Evolutionary conservation across 2,329 filamentous ascomycete genomes (phyloP), one percentile per base, ranked within the genome.

Genomic region (Clarireedia homoeocarpa): DNA sequence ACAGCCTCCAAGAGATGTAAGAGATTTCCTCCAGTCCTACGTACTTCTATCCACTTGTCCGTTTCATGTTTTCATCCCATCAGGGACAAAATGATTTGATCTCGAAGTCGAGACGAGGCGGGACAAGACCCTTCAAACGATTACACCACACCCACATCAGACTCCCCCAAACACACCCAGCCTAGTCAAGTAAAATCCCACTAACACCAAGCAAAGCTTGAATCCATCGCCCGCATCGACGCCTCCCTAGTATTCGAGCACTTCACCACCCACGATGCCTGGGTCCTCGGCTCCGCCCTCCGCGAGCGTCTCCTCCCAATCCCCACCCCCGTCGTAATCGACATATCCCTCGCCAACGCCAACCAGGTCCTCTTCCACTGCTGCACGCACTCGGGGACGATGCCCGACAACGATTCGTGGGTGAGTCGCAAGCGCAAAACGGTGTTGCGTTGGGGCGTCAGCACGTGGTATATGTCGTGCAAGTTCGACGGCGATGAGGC

Each of bases 391-490:
- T 73, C 81, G 0, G 88, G 88, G 6, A 81, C 83, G 4, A 75
- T 79, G 58, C 85, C 87, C 0, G 89, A 92, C 69, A 86, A 88
- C 65, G 84, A 88, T 68, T 72, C 72, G 27, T 89, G 85, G 86
- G 84, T 89, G 23, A 71, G 76, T 39, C 76, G 88, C 36, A 92
- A 94, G 75, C 75, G 84, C 14, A 82, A 82, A 57, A 86, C 85
- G 0, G 88, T 90, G 6, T 72, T 90, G 52, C 74, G 88, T 9
- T 92, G 82, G 72, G 87, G 87, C 0, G 72, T 75, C 58, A 85
- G 80, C 61, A 86, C 84, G 4, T 91, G 86, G 85, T 79, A 82
- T 57, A 80, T 90, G 80, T 77, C 80, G 59, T 80, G 82, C 69
- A 88, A 88, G 73, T 83, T 83, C 61, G 68, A 66, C 1, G 81